Evolutionary conservation across 306 rosid species (phyloP), one percentile per base, ranked within the genome.

Genomic region (Cucurbita maxima): DNA sequence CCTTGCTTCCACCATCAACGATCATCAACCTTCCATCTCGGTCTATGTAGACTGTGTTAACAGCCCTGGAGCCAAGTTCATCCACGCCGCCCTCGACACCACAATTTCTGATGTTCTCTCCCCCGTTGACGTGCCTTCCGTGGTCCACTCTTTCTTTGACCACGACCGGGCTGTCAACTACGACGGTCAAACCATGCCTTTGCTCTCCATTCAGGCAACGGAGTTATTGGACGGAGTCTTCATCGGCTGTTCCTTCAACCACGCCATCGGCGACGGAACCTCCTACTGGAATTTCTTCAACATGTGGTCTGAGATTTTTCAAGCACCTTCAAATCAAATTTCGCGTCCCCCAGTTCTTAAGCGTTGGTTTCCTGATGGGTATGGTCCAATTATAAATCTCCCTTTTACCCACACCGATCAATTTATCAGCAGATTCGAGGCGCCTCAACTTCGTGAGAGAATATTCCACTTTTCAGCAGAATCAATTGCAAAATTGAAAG

Each of bases 221-320:
- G 43, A 40, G 43, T 40, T 88, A 44, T 40, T 40, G 43, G 43
- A 40, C 43, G 7, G 7, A 4, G 7, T 40, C 43, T 60, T 60
- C 67, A 60, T 60, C 0, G 97, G 90, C 1, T 84, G 87, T 58
- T 89, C 95, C 56, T 63, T 86, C 74, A 86, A 84, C 61, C 96
- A 89, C n/a, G 0, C 0, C 12, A 4, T 88, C 4, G 88, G 7
- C 5, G 89, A 92, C 58, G 94, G 92, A 30, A 60, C 58, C 7
- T 40, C 58, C 13, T 74, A 8, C 69, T 92, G 90, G 97, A 75
- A 75, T 54, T 88, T 89, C 84, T 82, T 84, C 20, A 92, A 85
- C 8, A 15, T 75, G 2, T 82, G 82, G 87, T 89, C 96, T 5
- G 80, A 89, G 36, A 83, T 92, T 12, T 87, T 92, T 48, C 82